Evolutionary conservation across 129 eudicot genomes (phyloP), one percentile per base, ranked within the genome.

Genomic region (Heracleum sosnowskyi): DNA sequence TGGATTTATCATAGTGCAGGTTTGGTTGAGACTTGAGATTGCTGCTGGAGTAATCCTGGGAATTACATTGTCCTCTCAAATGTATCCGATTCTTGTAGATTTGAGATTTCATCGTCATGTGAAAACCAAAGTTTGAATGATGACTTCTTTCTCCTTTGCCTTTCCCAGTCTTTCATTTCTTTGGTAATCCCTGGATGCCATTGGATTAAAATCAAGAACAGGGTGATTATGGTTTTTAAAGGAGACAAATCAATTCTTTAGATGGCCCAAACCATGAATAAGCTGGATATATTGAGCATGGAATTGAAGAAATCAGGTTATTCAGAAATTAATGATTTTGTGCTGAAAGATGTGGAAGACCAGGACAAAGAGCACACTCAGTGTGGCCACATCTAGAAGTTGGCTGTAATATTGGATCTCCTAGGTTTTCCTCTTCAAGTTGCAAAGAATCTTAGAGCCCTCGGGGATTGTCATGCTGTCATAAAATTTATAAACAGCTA

Each of bases 301-400:
- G 92, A 83, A 86, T 88, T 90, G 93, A 87, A 85, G 87, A 90
- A 82, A 80, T 79, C 85, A 22, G 96, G 96, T 78, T 83, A 84
- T 76, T 76, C 73, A 35, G 85, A 83, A 0, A 79, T 88, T 42
- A 90, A 91, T 36, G 82, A 86, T 3, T 90, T 82, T 86, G 98
- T 94, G 42, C 81, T 91, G 62, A 97, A 91, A 84, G 97, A 94
- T 87, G 97, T 90, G 80, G 98, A 94, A 86, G 93, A 94, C 81
- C 96, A 94, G 77, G 96, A 94, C 57, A 91, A 94, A 78, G 97
- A 94, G 79, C 89, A 88, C 49, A 88, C 91, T 75, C 78, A 89
- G 82, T 88, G 98, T 80, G 96, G 97, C 70, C 98, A 91, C 69
- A 88, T 92, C 74, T 97, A 94, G 84, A 94, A 94, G 78, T 69